Percentiles rank a stretch among this genome's conserved stretches.
Evolutionary conservation across 345 rosid species (phyloP).

Genomic region (Excoecaria agallocha): DNA sequence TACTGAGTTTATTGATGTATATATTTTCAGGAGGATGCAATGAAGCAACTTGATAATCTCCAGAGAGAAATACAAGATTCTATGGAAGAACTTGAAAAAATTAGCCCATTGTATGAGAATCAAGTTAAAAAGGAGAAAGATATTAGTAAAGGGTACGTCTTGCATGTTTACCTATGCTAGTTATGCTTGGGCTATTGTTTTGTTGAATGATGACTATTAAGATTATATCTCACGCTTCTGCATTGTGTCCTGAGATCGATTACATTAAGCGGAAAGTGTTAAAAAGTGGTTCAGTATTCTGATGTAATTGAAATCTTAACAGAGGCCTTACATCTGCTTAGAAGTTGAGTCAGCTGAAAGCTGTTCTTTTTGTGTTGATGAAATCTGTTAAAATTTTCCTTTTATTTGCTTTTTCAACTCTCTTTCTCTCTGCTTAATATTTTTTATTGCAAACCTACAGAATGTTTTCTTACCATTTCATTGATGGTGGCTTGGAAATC

Average conservation of each 20-base stretch:
- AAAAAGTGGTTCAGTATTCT: background rate
- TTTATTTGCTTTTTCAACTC: background rate
- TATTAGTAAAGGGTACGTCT: constrained; percentile 72
- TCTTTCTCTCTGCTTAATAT: background rate
- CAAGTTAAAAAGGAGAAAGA: constrained; percentile 64
- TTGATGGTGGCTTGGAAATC: background rate
- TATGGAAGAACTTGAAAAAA: constrained; percentile 60
- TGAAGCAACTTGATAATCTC: constrained; percentile 55
- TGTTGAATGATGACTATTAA: background rate
- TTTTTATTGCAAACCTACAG: background rate
- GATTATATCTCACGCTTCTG: background rate
- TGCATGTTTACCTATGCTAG: background rate
- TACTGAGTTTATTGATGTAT: constrained; percentile 16
- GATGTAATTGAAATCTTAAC: background rate
- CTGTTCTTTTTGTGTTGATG: background rate
- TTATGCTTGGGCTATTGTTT: background rate
- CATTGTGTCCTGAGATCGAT: background rate
- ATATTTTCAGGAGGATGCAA: constrained; percentile 72
- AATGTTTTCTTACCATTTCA: background rate
- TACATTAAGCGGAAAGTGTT: background rate
- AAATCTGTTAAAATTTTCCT: background rate
- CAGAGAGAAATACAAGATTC: constrained; percentile 79
- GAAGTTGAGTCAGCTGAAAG: background rate
- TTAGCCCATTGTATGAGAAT: constrained; percentile 62
- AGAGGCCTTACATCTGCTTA: background rate